Percentiles rank a stretch among this genome's conserved stretches.
Conservation (phyloP, 345 rosid genomes). For the Brassica nigra region DNA sequence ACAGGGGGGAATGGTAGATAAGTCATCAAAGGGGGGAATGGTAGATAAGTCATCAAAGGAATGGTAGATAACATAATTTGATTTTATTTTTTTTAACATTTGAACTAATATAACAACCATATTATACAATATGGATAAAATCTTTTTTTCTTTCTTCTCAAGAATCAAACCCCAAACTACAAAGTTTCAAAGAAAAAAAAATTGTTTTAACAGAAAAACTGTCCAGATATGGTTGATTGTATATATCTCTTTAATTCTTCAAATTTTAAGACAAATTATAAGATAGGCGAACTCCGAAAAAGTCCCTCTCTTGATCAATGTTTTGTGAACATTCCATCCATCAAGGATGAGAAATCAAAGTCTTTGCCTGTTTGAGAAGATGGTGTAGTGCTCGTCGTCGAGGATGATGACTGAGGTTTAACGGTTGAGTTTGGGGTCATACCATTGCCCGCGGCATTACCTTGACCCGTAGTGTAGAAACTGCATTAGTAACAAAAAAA, state of each 20-base stretch:
- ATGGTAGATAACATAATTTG: not conserved
- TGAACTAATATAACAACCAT: not conserved
- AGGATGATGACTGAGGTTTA: conserved; percentile 56
- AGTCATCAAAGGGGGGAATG: not conserved
- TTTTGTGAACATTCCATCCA: conserved; percentile 84
- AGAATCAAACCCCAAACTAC: conserved; percentile 31
- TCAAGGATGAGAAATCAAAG: conserved; percentile 86
- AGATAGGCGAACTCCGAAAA: conserved; percentile 7
- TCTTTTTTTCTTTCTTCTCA: conserved; percentile 6
- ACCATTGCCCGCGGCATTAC: conserved; percentile 49
- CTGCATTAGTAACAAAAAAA: conserved; percentile 41
- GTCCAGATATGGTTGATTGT: conserved; percentile 31
- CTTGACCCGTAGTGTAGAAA: conserved; percentile 58
- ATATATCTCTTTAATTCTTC: conserved; percentile 28
- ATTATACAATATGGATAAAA: not conserved
- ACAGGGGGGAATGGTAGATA: no score
- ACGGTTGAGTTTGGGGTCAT: conserved; percentile 41
- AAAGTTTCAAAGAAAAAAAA: not conserved
- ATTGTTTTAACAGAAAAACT: conserved; percentile 13
- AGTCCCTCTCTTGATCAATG: conserved; percentile 44
- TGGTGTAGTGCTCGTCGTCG: conserved; percentile 38
- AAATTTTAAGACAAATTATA: conserved; percentile 8
- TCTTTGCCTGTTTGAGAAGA: conserved; percentile 75
- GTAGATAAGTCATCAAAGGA: not conserved
- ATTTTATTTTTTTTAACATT: not conserved